These are phyloP conservation scores for Turnera subulata DNA, from an alignment of 345 rosid genomes.

Conservation along the genomic window DNA sequence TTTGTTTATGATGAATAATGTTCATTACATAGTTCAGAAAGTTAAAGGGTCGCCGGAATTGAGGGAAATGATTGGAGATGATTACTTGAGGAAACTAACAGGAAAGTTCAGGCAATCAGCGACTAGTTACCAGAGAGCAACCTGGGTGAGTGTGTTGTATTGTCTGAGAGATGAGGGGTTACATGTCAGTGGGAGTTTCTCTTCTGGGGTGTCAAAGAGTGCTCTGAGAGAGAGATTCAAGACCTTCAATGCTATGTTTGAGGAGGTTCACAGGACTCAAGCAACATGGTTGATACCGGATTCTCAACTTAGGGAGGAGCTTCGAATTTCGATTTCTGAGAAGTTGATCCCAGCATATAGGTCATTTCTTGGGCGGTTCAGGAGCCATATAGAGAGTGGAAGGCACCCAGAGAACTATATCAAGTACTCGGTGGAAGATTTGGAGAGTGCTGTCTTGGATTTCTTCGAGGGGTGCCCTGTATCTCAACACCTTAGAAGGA, in stretches of 20 bases:
- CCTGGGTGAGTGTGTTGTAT: conserved; percentile 73
- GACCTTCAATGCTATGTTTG: conserved; percentile 83
- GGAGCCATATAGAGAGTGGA: conserved; percentile 87
- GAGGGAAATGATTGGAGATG: conserved; percentile 89
- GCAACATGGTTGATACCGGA: conserved; percentile 81
- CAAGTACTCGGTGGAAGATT: conserved; percentile 81
- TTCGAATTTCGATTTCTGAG: conserved; percentile 78
- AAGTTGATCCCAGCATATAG: conserved; percentile 87
- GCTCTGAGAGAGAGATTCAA: conserved; percentile 86
- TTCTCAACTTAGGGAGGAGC: conserved; percentile 83
- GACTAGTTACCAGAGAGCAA: conserved; percentile 75
- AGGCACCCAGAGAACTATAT: conserved; percentile 93
- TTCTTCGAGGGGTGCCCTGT: conserved; percentile 84
- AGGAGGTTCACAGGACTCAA: conserved; percentile 83
- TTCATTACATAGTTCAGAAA: conserved; percentile 85
- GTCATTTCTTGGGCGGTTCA: conserved; percentile 87
- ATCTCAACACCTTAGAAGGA: conserved; percentile 73
- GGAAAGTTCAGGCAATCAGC: conserved; percentile 78
- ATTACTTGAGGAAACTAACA: conserved; percentile 62
- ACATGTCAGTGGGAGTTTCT: conserved; percentile 79
- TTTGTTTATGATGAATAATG: conserved; percentile 90
- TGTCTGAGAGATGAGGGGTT: conserved; percentile 92
- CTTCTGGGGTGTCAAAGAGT: conserved; percentile 78
- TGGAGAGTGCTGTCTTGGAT: conserved; percentile 81
- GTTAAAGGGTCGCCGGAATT: conserved; percentile 74